phyloP scores from a whole-genome alignment of 2,329 filamentous ascomycete species.

The Ascochyta clinopodiicola region DNA sequence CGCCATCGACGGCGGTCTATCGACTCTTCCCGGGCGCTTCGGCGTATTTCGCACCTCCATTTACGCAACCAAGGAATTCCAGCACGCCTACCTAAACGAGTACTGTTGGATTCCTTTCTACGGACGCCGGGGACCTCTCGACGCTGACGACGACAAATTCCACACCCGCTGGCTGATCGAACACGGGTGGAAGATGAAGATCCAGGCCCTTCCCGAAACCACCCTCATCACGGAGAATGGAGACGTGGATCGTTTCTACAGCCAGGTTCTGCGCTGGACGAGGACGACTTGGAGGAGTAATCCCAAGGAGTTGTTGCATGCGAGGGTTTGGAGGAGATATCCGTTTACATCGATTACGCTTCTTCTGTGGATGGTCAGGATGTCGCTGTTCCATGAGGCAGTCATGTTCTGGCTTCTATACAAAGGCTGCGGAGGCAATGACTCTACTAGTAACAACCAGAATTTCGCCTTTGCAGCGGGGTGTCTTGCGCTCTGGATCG shows the following conservation, averaged over 20 bases:
- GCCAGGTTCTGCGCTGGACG: neutral
- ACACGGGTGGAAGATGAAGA: slow-evolving; percentile 43
- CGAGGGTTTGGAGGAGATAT: neutral
- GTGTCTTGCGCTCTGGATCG: neutral
- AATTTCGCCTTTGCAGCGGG: neutral
- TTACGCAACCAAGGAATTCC: slow-evolving; percentile 3
- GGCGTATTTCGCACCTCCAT: slow-evolving; percentile 30
- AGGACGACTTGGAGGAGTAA: slow-evolving; percentile 1
- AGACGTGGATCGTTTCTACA: neutral
- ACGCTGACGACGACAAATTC: slow-evolving; percentile 68
- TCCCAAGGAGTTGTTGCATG: neutral
- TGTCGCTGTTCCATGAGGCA: neutral
- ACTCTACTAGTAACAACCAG: neutral
- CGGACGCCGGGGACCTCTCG: slow-evolving; percentile 57
- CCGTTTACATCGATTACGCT: neutral
- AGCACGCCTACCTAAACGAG: slow-evolving; percentile 21
- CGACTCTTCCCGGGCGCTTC: neutral
- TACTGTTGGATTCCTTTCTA: slow-evolving; percentile 1
- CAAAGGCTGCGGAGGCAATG: neutral
- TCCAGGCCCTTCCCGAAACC: slow-evolving; percentile 60
- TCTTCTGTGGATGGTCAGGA: neutral
- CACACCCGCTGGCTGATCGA: slow-evolving; percentile 62
- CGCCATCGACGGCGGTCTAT: neutral
- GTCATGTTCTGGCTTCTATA: neutral
- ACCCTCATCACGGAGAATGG: slow-evolving; percentile 47